Conservation (phyloP, 345 rosid genomes). For the Rhizophora apiculata region DNA sequence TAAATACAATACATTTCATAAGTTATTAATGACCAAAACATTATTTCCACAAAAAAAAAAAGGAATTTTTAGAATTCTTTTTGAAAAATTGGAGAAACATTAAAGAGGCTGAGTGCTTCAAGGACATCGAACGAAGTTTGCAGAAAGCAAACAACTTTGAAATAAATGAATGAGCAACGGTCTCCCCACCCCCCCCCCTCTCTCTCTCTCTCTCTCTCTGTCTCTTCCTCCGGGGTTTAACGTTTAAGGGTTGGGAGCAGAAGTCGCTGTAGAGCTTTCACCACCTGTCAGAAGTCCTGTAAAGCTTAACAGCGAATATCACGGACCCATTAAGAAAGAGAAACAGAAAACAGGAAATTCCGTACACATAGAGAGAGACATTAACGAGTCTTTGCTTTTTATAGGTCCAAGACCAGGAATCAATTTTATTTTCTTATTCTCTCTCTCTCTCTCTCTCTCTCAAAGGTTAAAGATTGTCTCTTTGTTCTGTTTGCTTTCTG, state of each 20-base stretch:
- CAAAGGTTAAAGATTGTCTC: neutral
- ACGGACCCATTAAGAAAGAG: constrained; percentile 26
- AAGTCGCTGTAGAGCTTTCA: constrained; percentile 30
- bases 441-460: neutral
- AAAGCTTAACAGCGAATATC: constrained; percentile 19
- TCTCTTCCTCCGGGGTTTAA: neutral
- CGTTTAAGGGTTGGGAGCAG: constrained; percentile 25
- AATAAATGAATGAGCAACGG: neutral
- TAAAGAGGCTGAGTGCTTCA: too few relatives aligned
- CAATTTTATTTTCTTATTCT: neutral
- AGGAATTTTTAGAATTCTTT: too few relatives aligned
- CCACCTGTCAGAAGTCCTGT: constrained; percentile 32
- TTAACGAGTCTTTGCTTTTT: neutral
- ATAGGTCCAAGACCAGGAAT: neutral
- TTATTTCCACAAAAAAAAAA: too few relatives aligned
- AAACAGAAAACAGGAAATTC: constrained; percentile 1
- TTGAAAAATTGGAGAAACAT: too few relatives aligned
- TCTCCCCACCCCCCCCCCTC: neutral
- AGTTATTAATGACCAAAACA: too few relatives aligned
- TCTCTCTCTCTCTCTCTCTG: neutral
- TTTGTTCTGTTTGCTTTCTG: neutral
- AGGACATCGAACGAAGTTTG: neutral
- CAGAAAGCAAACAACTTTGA: neutral
- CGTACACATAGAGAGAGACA: constrained; percentile 11
- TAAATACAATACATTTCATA: too few relatives aligned